Evolutionary conservation across 2,329 filamentous ascomycete genomes (phyloP), one percentile per base, ranked within the genome.

Genomic region (Colletotrichum sp.): DNA sequence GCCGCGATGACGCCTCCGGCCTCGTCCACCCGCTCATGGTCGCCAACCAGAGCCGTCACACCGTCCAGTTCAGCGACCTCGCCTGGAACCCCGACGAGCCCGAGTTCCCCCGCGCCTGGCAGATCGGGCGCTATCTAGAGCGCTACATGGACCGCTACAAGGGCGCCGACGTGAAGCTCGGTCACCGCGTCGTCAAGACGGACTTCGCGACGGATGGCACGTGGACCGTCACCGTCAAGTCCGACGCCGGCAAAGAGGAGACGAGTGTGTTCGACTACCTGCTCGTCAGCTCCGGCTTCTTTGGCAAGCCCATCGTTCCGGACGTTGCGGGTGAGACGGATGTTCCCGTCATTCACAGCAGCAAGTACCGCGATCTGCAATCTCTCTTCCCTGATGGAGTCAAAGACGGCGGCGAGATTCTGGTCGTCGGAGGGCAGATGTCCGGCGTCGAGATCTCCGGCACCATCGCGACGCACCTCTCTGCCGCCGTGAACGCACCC

Each of bases 361-460:
- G 93, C 64, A 84, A 89, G 32, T 93, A 95, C 69, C 88, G 93
- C 5, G 87, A 90, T 70, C 83, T 94, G 3, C 80, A 88, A 32
- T 82, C 82, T 10, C 82, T 93, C 4, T 79, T 93, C 2, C 85
- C 84, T 0, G 55, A 79, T 24, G 79, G 83, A 0, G 82, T 85
- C 3, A 71, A 77, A 6, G 79, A 80, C 1, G 87, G 87, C 2
- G 90, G 91, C 21, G 95, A 93, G 80, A 92, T 97, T 18, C 87
- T 95, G 2, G 88, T 98, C 1, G 91, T 96, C 1, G 95, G 95
- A 1, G 95, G 95, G 1, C 94, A 96, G 80, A 96, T 97, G 90
- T 96, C 95, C 3, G 95, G 95, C 1, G 91, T 94, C 7, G 95
- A 98, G 85, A 93, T 94, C 65, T 93, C 95, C 0, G 93, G 92